phyloP scores from a whole-genome alignment of 2,329 filamentous ascomycete genomes.

The Venturia aucupariae region DNA sequence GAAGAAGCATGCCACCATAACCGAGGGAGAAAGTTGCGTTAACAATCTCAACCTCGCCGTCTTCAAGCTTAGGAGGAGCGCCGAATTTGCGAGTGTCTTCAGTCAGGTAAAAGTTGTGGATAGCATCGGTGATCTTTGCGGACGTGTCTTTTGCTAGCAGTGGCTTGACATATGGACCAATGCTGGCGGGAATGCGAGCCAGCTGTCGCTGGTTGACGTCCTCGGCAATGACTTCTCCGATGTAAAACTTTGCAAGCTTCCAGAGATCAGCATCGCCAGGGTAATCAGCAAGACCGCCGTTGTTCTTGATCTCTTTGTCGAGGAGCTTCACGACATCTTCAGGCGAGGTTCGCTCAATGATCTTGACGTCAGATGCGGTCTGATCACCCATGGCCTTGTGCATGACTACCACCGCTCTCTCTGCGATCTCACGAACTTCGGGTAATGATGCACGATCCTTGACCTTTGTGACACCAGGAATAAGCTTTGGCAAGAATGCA shows the following conservation, averaged over 20 bases:
- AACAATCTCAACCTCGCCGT: conserved; percentile 91
- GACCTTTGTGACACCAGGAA: conserved; percentile 86
- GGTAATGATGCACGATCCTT: conserved; percentile 82
- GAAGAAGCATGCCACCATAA: conserved; percentile 92
- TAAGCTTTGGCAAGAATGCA: conserved; percentile 88
- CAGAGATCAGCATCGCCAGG: conserved; percentile 54
- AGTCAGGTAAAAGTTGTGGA: conserved; percentile 70
- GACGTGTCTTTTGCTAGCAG: conserved; percentile 56
- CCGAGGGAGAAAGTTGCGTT: conserved; percentile 96
- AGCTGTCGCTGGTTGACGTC: conserved; percentile 77
- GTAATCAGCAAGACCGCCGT: conserved; percentile 52
- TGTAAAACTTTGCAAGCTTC: conserved; percentile 60
- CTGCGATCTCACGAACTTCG: conserved; percentile 85
- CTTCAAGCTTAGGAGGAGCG: conserved; percentile 74
- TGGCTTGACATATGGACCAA: conserved; percentile 66
- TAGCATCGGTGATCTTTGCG: conserved; percentile 57
- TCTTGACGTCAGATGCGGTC: conserved; percentile 48
- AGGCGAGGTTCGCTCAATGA: conserved; percentile 47
- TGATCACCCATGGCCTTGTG: conserved; percentile 77
- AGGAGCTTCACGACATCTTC: conserved; percentile 69
- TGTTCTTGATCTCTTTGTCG: conserved; percentile 65
- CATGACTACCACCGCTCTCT: conserved; percentile 75
- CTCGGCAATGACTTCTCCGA: conserved; percentile 77
- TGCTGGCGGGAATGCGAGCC: conserved; percentile 57
- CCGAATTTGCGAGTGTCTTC: conserved; percentile 86